phyloP scores from a whole-genome alignment of 148 eudicot genomes.

The Euryodendron excelsum region DNA sequence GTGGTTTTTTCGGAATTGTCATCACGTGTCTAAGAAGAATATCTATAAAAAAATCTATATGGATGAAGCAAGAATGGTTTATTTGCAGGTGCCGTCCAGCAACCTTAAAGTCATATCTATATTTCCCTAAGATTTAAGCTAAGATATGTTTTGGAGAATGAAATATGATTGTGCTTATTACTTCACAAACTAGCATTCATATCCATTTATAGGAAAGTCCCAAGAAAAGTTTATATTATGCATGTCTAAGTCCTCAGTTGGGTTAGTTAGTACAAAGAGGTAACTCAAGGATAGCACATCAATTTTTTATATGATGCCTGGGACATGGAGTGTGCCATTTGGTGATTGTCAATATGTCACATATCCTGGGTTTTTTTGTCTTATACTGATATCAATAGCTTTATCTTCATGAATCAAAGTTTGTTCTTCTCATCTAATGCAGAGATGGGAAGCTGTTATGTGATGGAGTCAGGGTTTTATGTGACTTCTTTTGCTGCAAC shows the following conservation, averaged over 20 bases:
- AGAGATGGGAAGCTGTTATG: constrained; percentile 36
- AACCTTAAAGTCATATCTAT: neutral
- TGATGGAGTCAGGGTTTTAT: constrained; percentile 32
- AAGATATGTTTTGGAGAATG: neutral
- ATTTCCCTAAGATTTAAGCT: neutral
- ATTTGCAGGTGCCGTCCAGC: neutral
- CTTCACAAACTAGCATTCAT: neutral
- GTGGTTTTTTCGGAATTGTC: too few relatives aligned
- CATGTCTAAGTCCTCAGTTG: neutral
- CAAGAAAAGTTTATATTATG: neutral
- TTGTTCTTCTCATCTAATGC: constrained; percentile 17
- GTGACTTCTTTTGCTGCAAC: constrained; percentile 41
- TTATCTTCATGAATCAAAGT: neutral
- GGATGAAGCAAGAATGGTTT: neutral
- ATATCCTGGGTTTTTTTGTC: neutral
- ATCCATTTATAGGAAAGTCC: neutral
- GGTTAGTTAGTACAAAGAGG: neutral
- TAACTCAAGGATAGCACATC: neutral
- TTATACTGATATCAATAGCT: neutral
- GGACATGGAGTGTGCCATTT: neutral
- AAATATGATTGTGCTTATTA: neutral
- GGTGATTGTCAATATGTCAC: neutral
- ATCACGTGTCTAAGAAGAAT: neutral
- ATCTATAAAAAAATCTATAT: neutral
- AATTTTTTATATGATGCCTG: neutral